Conservation (phyloP, 768 basidiomycete genomes). For the Favolaschia claudopus region DNA sequence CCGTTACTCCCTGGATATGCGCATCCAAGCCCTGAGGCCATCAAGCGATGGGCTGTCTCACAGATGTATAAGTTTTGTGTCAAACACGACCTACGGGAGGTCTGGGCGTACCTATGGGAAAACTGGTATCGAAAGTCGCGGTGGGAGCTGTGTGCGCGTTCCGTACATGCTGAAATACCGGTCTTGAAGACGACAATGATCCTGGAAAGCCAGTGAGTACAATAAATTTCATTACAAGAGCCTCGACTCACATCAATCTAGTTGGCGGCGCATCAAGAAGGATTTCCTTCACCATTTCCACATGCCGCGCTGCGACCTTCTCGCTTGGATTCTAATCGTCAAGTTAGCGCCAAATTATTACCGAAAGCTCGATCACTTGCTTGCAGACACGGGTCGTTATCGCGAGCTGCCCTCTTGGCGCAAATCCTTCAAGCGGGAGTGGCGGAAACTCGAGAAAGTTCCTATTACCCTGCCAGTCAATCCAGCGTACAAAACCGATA, state of each 20-base stretch:
- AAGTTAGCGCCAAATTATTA: conserved; percentile 23
- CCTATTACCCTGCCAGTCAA: no score
- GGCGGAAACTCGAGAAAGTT: no score
- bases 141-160: conserved; percentile 16
- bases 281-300: no score
- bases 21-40: conserved; percentile 1
- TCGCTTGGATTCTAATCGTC: conserved; percentile 27
- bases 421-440: conserved; percentile 9
- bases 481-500: no score
- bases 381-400: not conserved
- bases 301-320: no score
- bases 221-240: no score
- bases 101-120: no score
- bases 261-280: conserved; percentile 33
- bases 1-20: conserved; percentile 14
- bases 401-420: conserved; percentile 14
- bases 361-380: conserved; percentile 7
- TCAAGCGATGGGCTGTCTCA: conserved; percentile 26
- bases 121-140: no score
- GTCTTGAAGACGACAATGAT: not conserved
- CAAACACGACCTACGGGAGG: no score
- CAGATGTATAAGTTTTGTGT: conserved; percentile 30
- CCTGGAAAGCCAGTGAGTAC: not conserved
- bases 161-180: not conserved
- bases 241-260: no score